Percentiles rank a stretch among this genome's conserved stretches.
These are phyloP conservation scores for Viridothelium virens DNA, from an alignment of 495 filamentous ascomycete genomes.

Conservation along the genomic window DNA sequence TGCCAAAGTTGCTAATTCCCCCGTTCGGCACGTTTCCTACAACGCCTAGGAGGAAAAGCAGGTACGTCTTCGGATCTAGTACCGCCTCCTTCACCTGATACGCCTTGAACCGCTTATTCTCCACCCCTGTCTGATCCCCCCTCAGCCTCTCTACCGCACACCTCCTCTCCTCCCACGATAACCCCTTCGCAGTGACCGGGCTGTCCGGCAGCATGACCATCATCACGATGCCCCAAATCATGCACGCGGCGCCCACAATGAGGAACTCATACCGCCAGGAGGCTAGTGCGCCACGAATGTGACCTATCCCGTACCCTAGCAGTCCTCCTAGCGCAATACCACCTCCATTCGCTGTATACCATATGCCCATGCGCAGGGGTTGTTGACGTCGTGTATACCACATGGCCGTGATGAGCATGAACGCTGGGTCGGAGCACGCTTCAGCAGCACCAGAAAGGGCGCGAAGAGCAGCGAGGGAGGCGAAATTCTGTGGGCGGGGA, in stretches of 20 bases:
- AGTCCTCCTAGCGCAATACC: slow-evolving; percentile 53
- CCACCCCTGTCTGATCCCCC: slow-evolving; percentile 24
- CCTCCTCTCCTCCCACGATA: slow-evolving; percentile 18
- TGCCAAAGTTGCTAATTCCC: slow-evolving; percentile 54
- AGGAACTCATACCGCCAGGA: slow-evolving; percentile 44
- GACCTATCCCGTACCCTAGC: slow-evolving; percentile 46
- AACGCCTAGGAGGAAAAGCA: slow-evolving; percentile 54
- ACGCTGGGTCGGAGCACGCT: slow-evolving; percentile 41
- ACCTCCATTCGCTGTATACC: slow-evolving; percentile 54
- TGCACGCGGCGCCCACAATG: slow-evolving; percentile 33
- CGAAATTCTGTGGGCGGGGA: slow-evolving; percentile 35
- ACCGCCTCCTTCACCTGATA: slow-evolving; percentile 53
- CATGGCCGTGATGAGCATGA: slow-evolving; percentile 41
- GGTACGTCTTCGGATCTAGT: slow-evolving; percentile 54
- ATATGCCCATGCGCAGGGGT: slow-evolving; percentile 51
- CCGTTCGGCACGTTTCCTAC: slow-evolving; percentile 49
- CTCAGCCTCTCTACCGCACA: slow-evolving; percentile 24
- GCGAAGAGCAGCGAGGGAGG: slow-evolving; percentile 46
- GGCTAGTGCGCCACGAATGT: slow-evolving; percentile 23
- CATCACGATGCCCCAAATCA: slow-evolving; percentile 37
- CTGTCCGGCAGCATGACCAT: slow-evolving; percentile 25
- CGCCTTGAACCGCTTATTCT: slow-evolving; percentile 42
- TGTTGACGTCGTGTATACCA: slow-evolving; percentile 51
- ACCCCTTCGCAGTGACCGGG: slow-evolving; percentile 24
- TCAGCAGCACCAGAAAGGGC: slow-evolving; percentile 52